A percentile compares a stretch with the other conserved stretches of the same genome.
Conservation (phyloP, 805 yeast genomes). For the Suhomyces faveliae region DNA sequence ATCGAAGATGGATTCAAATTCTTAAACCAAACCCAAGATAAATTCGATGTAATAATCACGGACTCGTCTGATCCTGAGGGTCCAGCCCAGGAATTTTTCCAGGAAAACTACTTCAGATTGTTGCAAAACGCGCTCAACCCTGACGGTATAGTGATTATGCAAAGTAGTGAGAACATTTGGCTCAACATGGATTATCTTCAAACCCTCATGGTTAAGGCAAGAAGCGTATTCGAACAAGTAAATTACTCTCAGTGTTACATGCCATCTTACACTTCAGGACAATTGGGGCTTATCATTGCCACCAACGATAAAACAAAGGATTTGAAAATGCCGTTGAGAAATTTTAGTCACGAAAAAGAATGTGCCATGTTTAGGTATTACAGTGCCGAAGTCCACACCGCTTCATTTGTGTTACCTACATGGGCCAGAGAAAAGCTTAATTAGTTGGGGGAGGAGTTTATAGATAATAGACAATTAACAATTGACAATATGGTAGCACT, state of each 20-base stretch:
- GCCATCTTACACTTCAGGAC: conserved; percentile 88
- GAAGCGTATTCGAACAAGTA: conserved; percentile 57
- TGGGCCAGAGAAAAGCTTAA: conserved; percentile 52
- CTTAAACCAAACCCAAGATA: conserved; percentile 47
- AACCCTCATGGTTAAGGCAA: conserved; percentile 47
- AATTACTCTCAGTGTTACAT: conserved; percentile 75
- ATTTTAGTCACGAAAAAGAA: conserved; percentile 45
- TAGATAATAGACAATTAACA: neutral
- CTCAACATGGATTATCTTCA: conserved; percentile 55
- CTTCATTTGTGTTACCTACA: conserved; percentile 75
- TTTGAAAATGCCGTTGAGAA: conserved; percentile 53
- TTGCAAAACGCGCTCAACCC: conserved; percentile 60
- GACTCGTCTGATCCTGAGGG: conserved; percentile 96
- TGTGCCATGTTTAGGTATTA: conserved; percentile 58
- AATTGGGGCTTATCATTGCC: conserved; percentile 75
- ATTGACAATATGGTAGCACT: neutral
- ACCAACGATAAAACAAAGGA: conserved; percentile 50
- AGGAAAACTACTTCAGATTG: conserved; percentile 69
- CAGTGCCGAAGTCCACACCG: conserved; percentile 60
- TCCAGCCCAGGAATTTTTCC: conserved; percentile 89
- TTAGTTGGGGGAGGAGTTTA: neutral
- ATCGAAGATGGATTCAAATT: conserved; percentile 84
- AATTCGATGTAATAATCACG: conserved; percentile 81
- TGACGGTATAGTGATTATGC: conserved; percentile 75
- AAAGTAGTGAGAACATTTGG: conserved; percentile 76